A percentile compares a stretch with the other conserved stretches of the same genome.
phyloP scores from a whole-genome alignment of 2,329 filamentous ascomycete genomes.

The Alternaria hordeiaustralica region DNA sequence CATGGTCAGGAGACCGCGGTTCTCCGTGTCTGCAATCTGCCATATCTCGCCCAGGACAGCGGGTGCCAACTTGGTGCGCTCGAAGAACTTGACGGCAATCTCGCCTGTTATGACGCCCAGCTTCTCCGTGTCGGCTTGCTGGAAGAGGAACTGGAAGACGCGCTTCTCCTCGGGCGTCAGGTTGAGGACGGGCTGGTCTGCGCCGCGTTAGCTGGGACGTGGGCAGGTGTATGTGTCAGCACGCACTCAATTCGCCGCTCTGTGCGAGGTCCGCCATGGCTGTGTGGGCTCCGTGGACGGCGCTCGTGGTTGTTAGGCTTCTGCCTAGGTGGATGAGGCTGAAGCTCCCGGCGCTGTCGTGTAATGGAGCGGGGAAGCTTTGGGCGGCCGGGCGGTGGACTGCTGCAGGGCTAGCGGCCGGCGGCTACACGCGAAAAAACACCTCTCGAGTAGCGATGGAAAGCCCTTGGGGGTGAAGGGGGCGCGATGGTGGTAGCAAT shows the following conservation, averaged over 20 bases:
- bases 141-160: slow-evolving; percentile 90
- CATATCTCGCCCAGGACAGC: slow-evolving; percentile 93
- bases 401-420: slow-evolving; percentile 32
- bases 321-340: slow-evolving; percentile 39
- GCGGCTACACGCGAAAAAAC: slow-evolving; percentile 5
- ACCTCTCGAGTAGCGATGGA: slow-evolving; percentile 8
- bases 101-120: slow-evolving; percentile 96
- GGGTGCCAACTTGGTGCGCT: slow-evolving; percentile 89
- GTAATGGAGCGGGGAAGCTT: slow-evolving; percentile 39
- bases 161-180: slow-evolving; percentile 91
- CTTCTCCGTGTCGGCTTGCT: slow-evolving; percentile 87
- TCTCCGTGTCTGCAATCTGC: slow-evolving; percentile 98
- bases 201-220: slow-evolving; percentile 28
- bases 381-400: slow-evolving; percentile 20
- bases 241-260: slow-evolving; percentile 46
- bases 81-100: slow-evolving; percentile 95
- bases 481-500: slow-evolving; percentile 15
- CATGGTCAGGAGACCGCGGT: slow-evolving; percentile 90
- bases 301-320: slow-evolving; percentile 23
- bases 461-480: slow-evolving; percentile 6
- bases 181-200: slow-evolving; percentile 70
- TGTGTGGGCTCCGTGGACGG: slow-evolving; percentile 26
- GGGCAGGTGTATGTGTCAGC: background rate
- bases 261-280: slow-evolving; percentile 47
- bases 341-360: slow-evolving; percentile 38